Percentiles rank a stretch among this genome's conserved stretches.
These are phyloP conservation scores for Kodamaea neixiangensis DNA, from an alignment of 805 yeast species.

Conservation along the genomic window DNA sequence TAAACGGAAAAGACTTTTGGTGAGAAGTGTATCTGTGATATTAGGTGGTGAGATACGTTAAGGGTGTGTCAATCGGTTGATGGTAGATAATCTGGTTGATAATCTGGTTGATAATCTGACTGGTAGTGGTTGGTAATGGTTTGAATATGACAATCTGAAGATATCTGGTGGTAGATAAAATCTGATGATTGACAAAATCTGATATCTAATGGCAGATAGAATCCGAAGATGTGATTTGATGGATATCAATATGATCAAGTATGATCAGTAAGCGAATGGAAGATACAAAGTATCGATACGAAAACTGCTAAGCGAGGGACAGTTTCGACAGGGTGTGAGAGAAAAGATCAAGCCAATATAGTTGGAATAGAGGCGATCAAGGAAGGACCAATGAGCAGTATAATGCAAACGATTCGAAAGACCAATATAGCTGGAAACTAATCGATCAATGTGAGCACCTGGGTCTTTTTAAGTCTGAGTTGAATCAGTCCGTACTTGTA, in stretches of 20 bases:
- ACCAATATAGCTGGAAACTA: background rate
- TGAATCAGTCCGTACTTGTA: slow-evolving; percentile 2
- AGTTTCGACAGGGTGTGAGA: no score
- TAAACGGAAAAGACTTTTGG: background rate
- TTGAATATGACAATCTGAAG: background rate
- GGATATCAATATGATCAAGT: background rate
- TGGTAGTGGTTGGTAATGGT: background rate
- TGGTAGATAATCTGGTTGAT: background rate
- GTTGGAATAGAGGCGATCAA: background rate
- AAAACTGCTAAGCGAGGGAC: no score
- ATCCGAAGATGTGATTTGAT: no score
- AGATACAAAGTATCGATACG: no score
- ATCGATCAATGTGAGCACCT: background rate
- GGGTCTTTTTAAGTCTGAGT: background rate
- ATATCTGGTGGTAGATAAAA: background rate
- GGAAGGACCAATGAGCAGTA: background rate
- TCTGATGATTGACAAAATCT: background rate
- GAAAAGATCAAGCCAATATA: background rate
- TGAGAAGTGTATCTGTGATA: no score
- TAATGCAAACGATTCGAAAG: background rate
- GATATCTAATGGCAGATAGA: background rate
- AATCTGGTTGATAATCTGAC: background rate
- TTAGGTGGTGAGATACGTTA: background rate
- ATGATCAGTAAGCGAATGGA: background rate
- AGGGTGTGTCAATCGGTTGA: background rate